Evolutionary conservation across 176 grass and related monocot species (phyloP).

Genomic region (Phragmites australis): DNA sequence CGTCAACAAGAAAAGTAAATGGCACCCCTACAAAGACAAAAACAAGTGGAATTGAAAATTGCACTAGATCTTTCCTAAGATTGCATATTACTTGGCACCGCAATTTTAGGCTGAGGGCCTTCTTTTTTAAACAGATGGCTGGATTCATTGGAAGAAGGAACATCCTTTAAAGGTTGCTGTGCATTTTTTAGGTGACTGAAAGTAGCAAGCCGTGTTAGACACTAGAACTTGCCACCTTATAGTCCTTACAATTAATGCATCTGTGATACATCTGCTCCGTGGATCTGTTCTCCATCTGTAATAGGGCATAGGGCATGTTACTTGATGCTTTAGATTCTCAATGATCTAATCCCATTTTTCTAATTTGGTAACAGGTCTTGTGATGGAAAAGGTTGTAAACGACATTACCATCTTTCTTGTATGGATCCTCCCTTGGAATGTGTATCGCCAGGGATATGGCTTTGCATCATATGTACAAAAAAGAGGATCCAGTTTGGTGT

Average conservation of each 20-base stretch:
- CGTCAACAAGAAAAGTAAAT: background rate
- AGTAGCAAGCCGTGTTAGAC: background rate
- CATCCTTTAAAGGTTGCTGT: background rate
- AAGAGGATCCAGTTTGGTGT: slow-evolving; percentile 69
- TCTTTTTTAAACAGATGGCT: background rate
- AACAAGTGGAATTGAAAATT: background rate
- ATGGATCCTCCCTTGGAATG: slow-evolving; percentile 60
- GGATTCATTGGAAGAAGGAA: background rate
- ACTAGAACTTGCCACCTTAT: background rate
- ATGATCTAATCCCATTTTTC: slow-evolving; percentile 7
- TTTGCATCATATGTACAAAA: slow-evolving; percentile 66
- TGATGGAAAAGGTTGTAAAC: slow-evolving; percentile 70
- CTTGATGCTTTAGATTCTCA: slow-evolving; percentile 16
- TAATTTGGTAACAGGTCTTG: slow-evolving; percentile 56
- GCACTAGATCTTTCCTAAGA: background rate
- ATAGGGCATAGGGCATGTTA: background rate
- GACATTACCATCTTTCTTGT: slow-evolving; percentile 70
- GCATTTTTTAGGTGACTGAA: slow-evolving; percentile 8
- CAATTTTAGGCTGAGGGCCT: background rate
- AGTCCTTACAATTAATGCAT: background rate
- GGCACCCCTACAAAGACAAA: background rate
- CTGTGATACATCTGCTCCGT: background rate
- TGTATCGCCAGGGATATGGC: slow-evolving; percentile 62
- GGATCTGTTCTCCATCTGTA: background rate
- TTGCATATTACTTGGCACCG: background rate